phyloP scores from a whole-genome alignment of 129 eudicot species.

The Silybum marianum region DNA sequence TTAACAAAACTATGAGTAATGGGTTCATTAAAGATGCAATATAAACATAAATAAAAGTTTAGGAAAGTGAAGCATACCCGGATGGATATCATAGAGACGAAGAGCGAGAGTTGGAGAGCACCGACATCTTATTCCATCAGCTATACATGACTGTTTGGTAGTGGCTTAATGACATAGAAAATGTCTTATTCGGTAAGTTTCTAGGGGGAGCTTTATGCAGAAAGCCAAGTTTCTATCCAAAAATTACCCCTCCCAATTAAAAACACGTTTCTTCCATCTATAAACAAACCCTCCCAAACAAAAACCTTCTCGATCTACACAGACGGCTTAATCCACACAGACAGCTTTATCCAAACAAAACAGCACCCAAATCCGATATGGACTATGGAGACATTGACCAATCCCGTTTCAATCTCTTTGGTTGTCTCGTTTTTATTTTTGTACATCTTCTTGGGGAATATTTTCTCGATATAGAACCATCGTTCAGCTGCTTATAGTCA shows the following conservation, averaged over 20 bases:
- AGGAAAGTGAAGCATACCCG: background rate
- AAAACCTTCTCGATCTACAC: no score
- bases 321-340: no score
- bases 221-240: no score
- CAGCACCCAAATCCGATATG: background rate
- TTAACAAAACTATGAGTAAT: background rate
- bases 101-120: background rate
- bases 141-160: no score
- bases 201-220: no score
- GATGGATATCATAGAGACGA: background rate
- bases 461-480: background rate
- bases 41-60: background rate
- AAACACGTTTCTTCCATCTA: no score
- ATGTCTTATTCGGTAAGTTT: no score
- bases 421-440: background rate
- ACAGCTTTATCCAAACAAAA: no score
- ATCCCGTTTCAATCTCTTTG: background rate
- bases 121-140: background rate
- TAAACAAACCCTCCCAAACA: no score
- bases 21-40: background rate
- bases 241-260: no score
- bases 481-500: background rate
- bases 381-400: background rate
- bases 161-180: no score
- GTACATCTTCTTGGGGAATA: background rate